phyloP scores from a whole-genome alignment of 2,329 filamentous ascomycete genomes.

The Diaporthe aspalathi region DNA sequence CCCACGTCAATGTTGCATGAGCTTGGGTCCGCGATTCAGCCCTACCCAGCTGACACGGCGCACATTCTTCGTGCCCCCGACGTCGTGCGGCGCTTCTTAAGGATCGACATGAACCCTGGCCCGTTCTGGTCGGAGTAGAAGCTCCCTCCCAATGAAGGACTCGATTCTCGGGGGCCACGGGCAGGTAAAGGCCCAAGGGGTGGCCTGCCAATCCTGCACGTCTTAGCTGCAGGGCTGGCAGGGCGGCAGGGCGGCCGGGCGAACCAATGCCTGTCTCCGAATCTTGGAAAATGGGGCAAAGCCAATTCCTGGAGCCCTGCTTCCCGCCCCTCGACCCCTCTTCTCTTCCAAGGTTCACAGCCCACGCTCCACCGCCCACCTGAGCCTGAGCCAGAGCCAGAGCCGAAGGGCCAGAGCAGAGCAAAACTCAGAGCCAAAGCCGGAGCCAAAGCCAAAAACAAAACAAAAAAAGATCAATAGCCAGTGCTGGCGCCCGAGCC shows the following conservation, averaged over 20 bases:
- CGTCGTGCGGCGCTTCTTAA: constrained; percentile 16
- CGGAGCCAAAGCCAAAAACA: background rate
- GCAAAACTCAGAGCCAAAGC: background rate
- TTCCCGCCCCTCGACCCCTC: constrained; percentile 14
- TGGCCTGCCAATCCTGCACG: background rate
- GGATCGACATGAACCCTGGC: constrained; percentile 27
- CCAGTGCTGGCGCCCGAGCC: background rate
- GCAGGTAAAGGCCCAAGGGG: background rate
- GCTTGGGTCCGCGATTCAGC: constrained; percentile 6
- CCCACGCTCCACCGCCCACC: constrained; percentile 18
- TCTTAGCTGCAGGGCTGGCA: background rate
- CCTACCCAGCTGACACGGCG: constrained; percentile 5
- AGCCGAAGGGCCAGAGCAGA: too few relatives aligned
- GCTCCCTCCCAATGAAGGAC: constrained; percentile 25
- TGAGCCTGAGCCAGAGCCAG: background rate
- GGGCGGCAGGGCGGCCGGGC: too few relatives aligned
- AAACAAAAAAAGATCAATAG: background rate
- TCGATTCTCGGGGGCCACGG: background rate
- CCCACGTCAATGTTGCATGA: constrained; percentile 7
- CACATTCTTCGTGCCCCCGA: background rate
- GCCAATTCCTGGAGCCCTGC: constrained; percentile 9
- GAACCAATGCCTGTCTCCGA: constrained; percentile 22
- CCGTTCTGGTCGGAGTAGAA: constrained; percentile 14
- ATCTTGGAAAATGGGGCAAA: constrained; percentile 6
- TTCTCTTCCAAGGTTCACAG: constrained; percentile 24